These are phyloP conservation scores for Kickxella alabastrina DNA, from an alignment of 192 early-diverging fungal species.

Conservation along the genomic window DNA sequence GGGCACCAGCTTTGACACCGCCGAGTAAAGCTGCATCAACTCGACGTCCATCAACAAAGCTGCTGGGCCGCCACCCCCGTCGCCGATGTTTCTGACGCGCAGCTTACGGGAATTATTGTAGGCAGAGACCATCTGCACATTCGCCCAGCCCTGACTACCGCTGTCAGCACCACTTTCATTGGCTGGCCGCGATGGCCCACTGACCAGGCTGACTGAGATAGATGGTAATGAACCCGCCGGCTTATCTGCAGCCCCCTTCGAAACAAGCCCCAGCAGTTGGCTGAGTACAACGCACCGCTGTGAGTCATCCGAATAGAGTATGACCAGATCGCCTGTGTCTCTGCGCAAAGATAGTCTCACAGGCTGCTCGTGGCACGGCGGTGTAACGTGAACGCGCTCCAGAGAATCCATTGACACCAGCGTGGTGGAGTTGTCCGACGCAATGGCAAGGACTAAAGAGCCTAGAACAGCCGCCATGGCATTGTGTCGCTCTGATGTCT, in stretches of 20 bases:
- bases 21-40: constrained; percentile 22
- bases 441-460: constrained; percentile 30
- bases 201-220: constrained; percentile 8
- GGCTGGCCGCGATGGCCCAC: neutral
- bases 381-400: constrained; percentile 27
- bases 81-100: constrained; percentile 1
- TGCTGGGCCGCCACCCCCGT: constrained; percentile 2
- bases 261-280: constrained; percentile 7
- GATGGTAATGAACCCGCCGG: neutral
- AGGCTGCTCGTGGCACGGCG: constrained; percentile 20
- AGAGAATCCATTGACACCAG: constrained; percentile 25
- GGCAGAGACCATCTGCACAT: neutral
- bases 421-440: constrained; percentile 32
- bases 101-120: neutral
- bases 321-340: constrained; percentile 10
- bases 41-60: constrained; percentile 34
- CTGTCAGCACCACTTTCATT: neutral
- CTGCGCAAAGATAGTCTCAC: constrained; percentile 17
- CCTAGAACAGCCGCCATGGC: constrained; percentile 5
- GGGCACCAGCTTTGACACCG: constrained; percentile 9
- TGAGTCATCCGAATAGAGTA: constrained; percentile 28
- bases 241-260: neutral
- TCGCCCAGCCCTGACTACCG: constrained; percentile 2
- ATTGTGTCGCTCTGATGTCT: constrained; percentile 13
- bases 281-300: constrained; percentile 10